Conservation (phyloP, 768 basidiomycete species). For the Tricholoma bakamatsutake region DNA sequence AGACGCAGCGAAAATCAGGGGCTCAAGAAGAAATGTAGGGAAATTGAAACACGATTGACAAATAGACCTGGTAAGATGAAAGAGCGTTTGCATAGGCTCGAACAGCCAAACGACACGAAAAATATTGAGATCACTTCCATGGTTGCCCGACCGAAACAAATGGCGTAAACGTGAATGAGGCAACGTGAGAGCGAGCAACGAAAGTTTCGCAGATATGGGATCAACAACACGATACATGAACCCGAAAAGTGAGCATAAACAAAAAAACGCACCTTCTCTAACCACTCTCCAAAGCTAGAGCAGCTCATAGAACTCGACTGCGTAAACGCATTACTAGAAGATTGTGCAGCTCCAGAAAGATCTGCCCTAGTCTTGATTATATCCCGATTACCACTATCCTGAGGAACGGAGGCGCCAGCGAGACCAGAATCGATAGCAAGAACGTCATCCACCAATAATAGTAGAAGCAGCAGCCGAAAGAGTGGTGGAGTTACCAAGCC, state of each 20-base stretch:
- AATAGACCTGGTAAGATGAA: not conserved
- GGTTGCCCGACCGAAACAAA: not conserved
- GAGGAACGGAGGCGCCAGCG: not conserved
- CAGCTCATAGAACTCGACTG: slow-evolving; percentile 3
- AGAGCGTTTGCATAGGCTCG: too few species aligned
- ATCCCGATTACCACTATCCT: not conserved
- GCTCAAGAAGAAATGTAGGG: too few species aligned
- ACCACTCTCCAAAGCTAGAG: slow-evolving; percentile 25
- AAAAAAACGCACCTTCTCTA: slow-evolving; percentile 11
- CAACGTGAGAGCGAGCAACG: not conserved
- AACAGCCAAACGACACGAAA: not conserved
- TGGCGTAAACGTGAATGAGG: not conserved
- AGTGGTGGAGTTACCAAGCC: not conserved
- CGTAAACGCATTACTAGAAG: too few species aligned
- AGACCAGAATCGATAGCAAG: not conserved
- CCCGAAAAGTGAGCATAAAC: not conserved
- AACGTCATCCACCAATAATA: not conserved
- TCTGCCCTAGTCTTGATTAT: not conserved
- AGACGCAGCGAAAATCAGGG: too few species aligned
- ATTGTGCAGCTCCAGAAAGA: not conserved
- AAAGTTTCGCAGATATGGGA: not conserved
- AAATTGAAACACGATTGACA: not conserved
- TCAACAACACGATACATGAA: not conserved
- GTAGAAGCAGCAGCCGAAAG: too few species aligned
- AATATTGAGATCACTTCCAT: not conserved